Evolutionary conservation across 179 eudicot genomes (phyloP), one percentile per base, ranked within the genome.

Genomic region (Nepenthes alata): DNA sequence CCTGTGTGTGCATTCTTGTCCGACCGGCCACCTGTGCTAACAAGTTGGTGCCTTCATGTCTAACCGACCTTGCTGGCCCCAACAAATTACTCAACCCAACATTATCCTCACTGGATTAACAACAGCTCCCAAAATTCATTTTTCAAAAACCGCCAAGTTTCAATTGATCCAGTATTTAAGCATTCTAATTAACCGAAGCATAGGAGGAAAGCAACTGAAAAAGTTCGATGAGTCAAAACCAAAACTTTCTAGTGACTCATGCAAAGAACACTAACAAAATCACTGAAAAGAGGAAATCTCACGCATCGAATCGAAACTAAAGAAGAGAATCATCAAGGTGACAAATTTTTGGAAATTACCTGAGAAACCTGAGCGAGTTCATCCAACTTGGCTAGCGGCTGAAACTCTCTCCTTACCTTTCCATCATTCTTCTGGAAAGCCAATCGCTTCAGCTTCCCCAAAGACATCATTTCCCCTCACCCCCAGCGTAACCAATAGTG

Each of bases 291-390:
- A 2, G 50, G 10, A 49, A 49, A 10, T 10, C n/a, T 49, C 53
- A 49, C 4, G 13, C 53, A 49, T 44, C 47, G 10, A 44, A 44
- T 44, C 47, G n/a, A 49, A 49, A 49, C 6, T 2, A n/a, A 38
- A 12, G 35, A 65, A 13, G 14, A 9, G 16, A 37, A 51, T 41
- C 9, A 35, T 15, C 3, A 60, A 13, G 47, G 14, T 5, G 37
- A 37, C 6, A 71, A 66, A 52, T 36, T 12, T 6, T 11, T n/a
- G n/a, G 2, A 37, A 55, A 34, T 67, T 16, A 88, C 96, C 85
- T 84, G 77, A 13, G 96, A 80, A 61, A 95, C 96, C 53, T 78
- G 82, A 73, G 81, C 73, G 39, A 89, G 83, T 35, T 80, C 91
- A 67, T 86, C 83, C 10, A 73, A 47, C 63, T 69, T 80, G 12